Conservation (phyloP, 371 early-diverging fungal species). For the Mucor plumbeus region DNA sequence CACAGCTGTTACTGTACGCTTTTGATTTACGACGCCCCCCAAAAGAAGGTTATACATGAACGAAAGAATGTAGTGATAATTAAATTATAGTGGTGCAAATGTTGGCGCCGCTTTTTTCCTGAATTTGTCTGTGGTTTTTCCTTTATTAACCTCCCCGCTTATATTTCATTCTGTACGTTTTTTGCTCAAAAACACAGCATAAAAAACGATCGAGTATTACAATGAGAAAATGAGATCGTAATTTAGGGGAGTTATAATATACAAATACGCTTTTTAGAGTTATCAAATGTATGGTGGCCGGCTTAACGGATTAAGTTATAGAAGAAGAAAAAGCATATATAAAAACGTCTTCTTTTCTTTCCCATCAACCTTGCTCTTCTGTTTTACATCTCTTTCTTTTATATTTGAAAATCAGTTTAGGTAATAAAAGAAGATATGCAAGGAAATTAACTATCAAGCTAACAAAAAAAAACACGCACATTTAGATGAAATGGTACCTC, state of each 20-base stretch:
- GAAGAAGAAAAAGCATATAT: neutral
- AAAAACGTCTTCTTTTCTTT: neutral
- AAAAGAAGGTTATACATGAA: neutral
- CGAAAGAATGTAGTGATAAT: neutral
- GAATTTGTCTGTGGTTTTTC: neutral
- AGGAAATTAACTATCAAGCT: no score
- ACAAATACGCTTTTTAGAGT: neutral
- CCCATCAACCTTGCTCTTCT: neutral
- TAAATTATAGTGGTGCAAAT: neutral
- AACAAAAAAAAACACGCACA: no score
- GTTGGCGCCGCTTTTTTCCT: neutral
- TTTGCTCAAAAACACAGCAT: neutral
- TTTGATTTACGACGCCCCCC: neutral
- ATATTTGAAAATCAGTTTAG: neutral
- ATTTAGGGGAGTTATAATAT: neutral
- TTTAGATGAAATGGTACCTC: slow-evolving; percentile 2
- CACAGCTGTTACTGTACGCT: neutral
- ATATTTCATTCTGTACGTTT: neutral
- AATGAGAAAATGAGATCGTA: neutral
- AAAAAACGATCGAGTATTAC: neutral
- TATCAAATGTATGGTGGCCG: neutral
- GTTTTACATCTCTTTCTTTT: neutral
- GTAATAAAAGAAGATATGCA: no score
- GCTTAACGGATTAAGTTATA: neutral
- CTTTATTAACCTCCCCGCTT: neutral